Percentiles rank a stretch among this genome's conserved stretches.
phyloP scores from a whole-genome alignment of 1,284 basidiomycete genomes.

The Schizopora paradoxa region DNA sequence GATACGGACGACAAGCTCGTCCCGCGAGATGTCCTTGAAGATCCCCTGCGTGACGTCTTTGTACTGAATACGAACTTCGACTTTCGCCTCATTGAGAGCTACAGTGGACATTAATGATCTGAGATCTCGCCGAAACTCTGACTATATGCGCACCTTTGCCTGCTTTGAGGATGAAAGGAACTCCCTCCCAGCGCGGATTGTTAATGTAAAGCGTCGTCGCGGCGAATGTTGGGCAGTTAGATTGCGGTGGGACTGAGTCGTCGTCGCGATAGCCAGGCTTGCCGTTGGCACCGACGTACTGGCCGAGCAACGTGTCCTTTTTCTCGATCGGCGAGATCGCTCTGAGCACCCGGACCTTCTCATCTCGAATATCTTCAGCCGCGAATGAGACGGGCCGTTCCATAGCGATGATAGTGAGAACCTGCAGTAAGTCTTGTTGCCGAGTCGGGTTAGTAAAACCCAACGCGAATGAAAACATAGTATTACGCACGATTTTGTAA shows the following conservation, averaged over 20 bases:
- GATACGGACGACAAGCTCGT: conserved; percentile 93
- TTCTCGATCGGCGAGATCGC: conserved; percentile 78
- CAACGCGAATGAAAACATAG: conserved; percentile 2
- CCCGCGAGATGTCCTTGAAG: conserved; percentile 90
- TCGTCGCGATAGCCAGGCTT: conserved; percentile 98
- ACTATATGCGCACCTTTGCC: conserved; percentile 73
- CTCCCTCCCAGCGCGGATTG: conserved; percentile 95
- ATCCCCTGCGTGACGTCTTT: conserved; percentile 94
- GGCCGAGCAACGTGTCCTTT: conserved; percentile 82
- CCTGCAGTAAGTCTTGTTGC: conserved; percentile 79
- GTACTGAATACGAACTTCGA: conserved; percentile 94
- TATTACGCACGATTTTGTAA: conserved; percentile 86
- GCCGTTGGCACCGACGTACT: conserved; percentile 83
- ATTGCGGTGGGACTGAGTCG: conserved; percentile 87
- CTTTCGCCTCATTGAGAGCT: conserved; percentile 96
- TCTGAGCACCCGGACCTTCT: conserved; percentile 86
- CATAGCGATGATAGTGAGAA: conserved; percentile 90
- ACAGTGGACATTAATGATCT: conserved; percentile 4
- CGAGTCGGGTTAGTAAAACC: conserved; percentile 12
- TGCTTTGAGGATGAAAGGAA: conserved; percentile 95
- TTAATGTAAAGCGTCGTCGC: conserved; percentile 86
- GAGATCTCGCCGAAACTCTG: conserved; percentile 9
- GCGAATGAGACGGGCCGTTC: conserved; percentile 96
- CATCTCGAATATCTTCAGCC: conserved; percentile 93
- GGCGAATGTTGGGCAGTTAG: conserved; percentile 89